phyloP scores from a whole-genome alignment of 2,329 filamentous ascomycete genomes.

The Penicillium sp. region DNA sequence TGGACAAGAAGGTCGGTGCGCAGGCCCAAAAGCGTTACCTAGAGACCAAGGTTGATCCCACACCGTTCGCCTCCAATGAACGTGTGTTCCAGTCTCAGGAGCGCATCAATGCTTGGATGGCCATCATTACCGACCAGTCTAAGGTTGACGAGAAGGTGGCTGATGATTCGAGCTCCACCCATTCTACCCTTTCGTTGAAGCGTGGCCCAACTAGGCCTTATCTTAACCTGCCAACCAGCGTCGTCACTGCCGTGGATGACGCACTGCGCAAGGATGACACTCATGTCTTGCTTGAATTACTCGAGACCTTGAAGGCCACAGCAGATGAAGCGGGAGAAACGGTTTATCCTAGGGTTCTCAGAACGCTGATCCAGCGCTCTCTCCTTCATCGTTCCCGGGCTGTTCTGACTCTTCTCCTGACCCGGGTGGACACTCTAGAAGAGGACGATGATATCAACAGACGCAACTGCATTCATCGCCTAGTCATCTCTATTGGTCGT shows the following conservation, averaged over 20 bases:
- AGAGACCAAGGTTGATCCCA: constrained; percentile 83
- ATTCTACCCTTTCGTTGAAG: constrained; percentile 68
- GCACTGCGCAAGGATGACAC: constrained; percentile 42
- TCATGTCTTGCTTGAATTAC: constrained; percentile 45
- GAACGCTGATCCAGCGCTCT: constrained; percentile 44
- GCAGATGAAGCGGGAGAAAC: constrained; percentile 58
- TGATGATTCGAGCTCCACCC: constrained; percentile 71
- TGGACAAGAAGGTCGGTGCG: constrained; percentile 87
- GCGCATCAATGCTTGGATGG: constrained; percentile 87
- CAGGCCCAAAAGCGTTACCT: constrained; percentile 82
- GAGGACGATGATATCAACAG: constrained; percentile 91
- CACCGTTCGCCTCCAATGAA: constrained; percentile 77
- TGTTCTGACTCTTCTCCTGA: constrained; percentile 70
- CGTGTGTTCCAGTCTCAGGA: constrained; percentile 59
- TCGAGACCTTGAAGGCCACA: constrained; percentile 57
- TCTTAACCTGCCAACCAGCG: constrained; percentile 65
- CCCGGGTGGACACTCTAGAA: constrained; percentile 67
- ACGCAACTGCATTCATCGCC: constrained; percentile 86
- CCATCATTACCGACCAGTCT: constrained; percentile 53
- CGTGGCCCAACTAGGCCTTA: constrained; percentile 72
- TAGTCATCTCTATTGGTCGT: constrained; percentile 88
- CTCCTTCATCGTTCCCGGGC: constrained; percentile 70
- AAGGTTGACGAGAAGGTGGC: constrained; percentile 68
- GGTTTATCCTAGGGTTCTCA: constrained; percentile 61
- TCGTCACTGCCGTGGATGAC: constrained; percentile 43